These are phyloP conservation scores for Penicillium sp. DNA, from an alignment of 2,329 filamentous ascomycete genomes.

Conservation along the genomic window DNA sequence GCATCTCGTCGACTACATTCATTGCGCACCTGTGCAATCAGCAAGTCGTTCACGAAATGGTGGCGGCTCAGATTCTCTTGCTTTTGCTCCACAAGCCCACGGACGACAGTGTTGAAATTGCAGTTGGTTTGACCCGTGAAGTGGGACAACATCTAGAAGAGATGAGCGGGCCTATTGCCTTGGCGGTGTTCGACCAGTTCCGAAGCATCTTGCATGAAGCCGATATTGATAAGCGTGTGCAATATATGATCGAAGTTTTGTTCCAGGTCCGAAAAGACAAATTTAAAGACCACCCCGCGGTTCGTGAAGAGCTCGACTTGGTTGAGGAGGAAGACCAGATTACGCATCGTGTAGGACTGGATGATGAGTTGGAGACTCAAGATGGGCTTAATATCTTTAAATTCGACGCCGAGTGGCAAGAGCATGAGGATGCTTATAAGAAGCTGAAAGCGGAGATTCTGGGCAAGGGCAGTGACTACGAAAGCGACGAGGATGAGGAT, in stretches of 20 bases:
- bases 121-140: conserved; percentile 86
- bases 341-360: conserved; percentile 77
- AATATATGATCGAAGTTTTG: conserved; percentile 98
- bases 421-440: conserved; percentile 85
- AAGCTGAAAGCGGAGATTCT: conserved; percentile 89
- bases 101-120: conserved; percentile 96
- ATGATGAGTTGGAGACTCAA: conserved; percentile 79
- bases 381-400: conserved; percentile 95
- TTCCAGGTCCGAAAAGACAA: conserved; percentile 96
- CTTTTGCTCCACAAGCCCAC: conserved; percentile 93
- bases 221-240: conserved; percentile 95
- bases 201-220: conserved; percentile 92
- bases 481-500: conserved; percentile 61
- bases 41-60: conserved; percentile 89
- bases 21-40: conserved; percentile 94
- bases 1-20: conserved; percentile 87
- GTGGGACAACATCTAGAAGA: conserved; percentile 93
- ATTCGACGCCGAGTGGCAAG: conserved; percentile 82
- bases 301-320: conserved; percentile 89
- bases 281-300: conserved; percentile 88
- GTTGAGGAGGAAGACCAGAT: conserved; percentile 98
- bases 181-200: conserved; percentile 94
- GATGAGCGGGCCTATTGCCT: conserved; percentile 83
- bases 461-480: conserved; percentile 84
- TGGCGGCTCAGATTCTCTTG: conserved; percentile 87